Evolutionary conservation across 2,329 filamentous ascomycete species (phyloP), one percentile per base, ranked within the genome.

Genomic region (Claviceps monticola): DNA sequence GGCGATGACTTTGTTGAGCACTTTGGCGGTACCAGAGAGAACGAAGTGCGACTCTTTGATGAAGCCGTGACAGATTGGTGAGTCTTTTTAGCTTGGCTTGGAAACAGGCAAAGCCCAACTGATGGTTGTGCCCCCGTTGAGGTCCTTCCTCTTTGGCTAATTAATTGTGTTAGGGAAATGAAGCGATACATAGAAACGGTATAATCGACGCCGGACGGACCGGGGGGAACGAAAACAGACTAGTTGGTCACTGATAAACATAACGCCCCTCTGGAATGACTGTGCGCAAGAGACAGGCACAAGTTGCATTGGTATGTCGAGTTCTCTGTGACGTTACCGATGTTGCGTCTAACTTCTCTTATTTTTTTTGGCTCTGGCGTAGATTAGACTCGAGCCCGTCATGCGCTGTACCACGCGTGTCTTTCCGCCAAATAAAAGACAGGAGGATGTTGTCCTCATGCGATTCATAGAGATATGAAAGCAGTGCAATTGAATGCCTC

Each of bases 61-160:
- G 91, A 97, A 66, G 90, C 90, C 2, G 91, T 97, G 5, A 97
- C 93, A 19, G 93, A 97, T 67, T 97, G 91, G 89, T 91, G 75
- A 67, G 85, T 82, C 51, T 50, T 39, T 11, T 19, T 17, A 4
- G 26, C 14, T n/a, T n/a, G 16, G 21, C 19, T 29, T 45, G 29
- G 9, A 34, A 34, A 34, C 3, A 29, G 29, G 29, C 29, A 29
- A 29, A 29, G 29, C 9, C 8, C 8, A 8, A 29, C 29, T 29
- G 29, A 29, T 29, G 9, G 29, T 11, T 34, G 29, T 34, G 9
- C 29, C 29, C 29, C 9, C 29, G 9, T 34, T 34, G 9, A 11
- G 11, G 14, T 11, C 9, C 23, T 9, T 34, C 4, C 14, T 34
- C n/a, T 46, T 44, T 37, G 13, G 17, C 47, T 34, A 50, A 53